Evolutionary conservation across 306 rosid species (phyloP), one percentile per base, ranked within the genome.

Genomic region (Castanea crenata): DNA sequence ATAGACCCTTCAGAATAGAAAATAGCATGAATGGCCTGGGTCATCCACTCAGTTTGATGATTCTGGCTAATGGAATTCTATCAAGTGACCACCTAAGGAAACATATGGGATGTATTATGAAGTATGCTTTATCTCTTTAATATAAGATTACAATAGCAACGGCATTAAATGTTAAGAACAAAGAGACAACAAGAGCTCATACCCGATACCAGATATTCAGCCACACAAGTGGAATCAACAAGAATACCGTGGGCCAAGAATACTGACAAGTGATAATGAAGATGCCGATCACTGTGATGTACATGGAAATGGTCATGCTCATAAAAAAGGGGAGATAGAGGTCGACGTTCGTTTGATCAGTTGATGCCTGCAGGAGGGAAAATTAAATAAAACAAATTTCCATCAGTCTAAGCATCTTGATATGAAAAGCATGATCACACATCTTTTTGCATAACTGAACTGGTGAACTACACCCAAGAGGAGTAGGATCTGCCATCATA

Each of bases 201-300:
- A 95, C 99, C 97, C 99, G 92, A 79, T 91, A 95, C 99, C 99
- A 95, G 58, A 92, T 4, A 69, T 95, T 95, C 85, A 95, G 87
- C 98, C 96, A 93, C 72, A 80, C 67, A 63, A 95, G 98, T 21
- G 99, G 99, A 75, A 95, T 59, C 52, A 95, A 55, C 85, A 95
- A 88, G 90, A 95, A 91, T 34, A 87, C 67, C 13, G 99, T 93
- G n/a, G 99, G 99, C 99, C 99, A 95, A 13, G 98, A 86, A 70
- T 91, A 84, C 79, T 95, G 99, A 63, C 98, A 91, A 11, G 88
- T 84, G 52, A 95, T 23, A 35, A 91, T 80, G 85, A 95, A 38
- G 82, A 87, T 90, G 81, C 99, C 38, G 74, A 91, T 38, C 83
- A 93, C 92, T 18, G 91, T 82, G 41, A 93, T 80, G 86, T 91